These are phyloP conservation scores for Termitomyces sp. DNA, from an alignment of 768 basidiomycete species.

Conservation along the genomic window DNA sequence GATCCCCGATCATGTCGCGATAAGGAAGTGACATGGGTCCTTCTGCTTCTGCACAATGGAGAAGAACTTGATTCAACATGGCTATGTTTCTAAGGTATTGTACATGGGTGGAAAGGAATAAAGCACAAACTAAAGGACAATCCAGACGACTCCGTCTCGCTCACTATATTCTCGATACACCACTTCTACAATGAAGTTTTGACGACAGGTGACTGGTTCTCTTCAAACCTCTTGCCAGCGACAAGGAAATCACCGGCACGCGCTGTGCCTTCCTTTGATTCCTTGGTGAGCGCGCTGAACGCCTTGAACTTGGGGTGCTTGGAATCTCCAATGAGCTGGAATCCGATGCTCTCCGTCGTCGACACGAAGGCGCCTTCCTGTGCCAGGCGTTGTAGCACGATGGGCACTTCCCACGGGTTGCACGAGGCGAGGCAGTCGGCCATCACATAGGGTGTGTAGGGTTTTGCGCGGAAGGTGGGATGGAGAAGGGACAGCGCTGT, in stretches of 20 bases:
- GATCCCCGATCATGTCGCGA: too few relatives aligned
- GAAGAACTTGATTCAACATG: too few relatives aligned
- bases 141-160: neutral
- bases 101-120: neutral
- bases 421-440: slow-evolving; percentile 16
- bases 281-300: slow-evolving; percentile 16
- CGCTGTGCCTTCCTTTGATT: slow-evolving; percentile 14
- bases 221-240: neutral
- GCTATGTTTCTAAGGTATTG: too few relatives aligned
- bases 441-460: slow-evolving; percentile 17
- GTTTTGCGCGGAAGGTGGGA: slow-evolving; percentile 16
- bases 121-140: neutral
- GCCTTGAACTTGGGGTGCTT: slow-evolving; percentile 16
- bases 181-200: slow-evolving; percentile 4
- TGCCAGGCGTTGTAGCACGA: slow-evolving; percentile 14
- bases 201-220: neutral
- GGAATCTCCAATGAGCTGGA: slow-evolving; percentile 15
- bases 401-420: slow-evolving; percentile 17
- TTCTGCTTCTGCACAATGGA: too few relatives aligned
- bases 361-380: slow-evolving; percentile 16
- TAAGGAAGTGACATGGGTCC: too few relatives aligned
- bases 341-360: slow-evolving; percentile 17
- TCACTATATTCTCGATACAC: neutral
- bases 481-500: slow-evolving; percentile 23
- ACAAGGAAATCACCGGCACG: slow-evolving; percentile 16